Percentiles rank a stretch among this genome's conserved stretches.
Conservation (phyloP, 1,284 basidiomycete genomes). For the Pseudozyma tsukubaensis region DNA sequence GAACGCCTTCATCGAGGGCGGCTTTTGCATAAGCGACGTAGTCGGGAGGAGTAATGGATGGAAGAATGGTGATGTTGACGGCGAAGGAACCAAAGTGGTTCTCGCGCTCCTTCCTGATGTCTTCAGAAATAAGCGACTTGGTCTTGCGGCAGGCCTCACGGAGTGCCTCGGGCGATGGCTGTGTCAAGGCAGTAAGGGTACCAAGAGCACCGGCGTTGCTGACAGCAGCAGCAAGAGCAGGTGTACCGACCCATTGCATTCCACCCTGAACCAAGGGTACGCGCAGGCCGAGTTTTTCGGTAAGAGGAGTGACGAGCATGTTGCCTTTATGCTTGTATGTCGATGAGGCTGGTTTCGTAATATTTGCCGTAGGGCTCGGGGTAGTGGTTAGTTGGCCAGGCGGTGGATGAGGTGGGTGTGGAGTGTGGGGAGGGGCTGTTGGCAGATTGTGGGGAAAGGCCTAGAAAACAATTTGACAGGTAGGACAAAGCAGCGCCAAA, state of each 20-base stretch:
- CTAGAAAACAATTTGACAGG: no score
- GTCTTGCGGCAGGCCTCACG: constrained; percentile 87
- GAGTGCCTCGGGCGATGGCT: constrained; percentile 85
- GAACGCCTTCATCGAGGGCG: constrained; percentile 87
- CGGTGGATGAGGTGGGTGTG: not conserved
- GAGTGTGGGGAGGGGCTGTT: not conserved
- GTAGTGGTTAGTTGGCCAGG: no score
- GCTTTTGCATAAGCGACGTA: constrained; percentile 84
- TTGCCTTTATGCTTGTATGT: not conserved
- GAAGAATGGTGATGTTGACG: constrained; percentile 91
- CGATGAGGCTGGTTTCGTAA: no score
- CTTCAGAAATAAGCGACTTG: constrained; percentile 60
- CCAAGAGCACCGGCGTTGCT: constrained; percentile 88
- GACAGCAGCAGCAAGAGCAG: constrained; percentile 80
- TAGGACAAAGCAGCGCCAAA: not conserved
- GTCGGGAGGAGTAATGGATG: constrained; percentile 89
- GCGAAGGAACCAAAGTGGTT: constrained; percentile 71
- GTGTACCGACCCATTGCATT: constrained; percentile 78
- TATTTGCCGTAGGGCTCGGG: no score
- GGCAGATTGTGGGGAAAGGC: no score
- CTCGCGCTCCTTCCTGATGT: constrained; percentile 51
- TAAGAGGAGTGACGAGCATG: constrained; percentile 67
- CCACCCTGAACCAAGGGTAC: constrained; percentile 66
- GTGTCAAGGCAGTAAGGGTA: constrained; percentile 86
- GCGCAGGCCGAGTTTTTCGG: constrained; percentile 68